These are phyloP conservation scores for Acrocalymma vagum DNA, from an alignment of 2,329 filamentous ascomycete species.

Conservation along the genomic window DNA sequence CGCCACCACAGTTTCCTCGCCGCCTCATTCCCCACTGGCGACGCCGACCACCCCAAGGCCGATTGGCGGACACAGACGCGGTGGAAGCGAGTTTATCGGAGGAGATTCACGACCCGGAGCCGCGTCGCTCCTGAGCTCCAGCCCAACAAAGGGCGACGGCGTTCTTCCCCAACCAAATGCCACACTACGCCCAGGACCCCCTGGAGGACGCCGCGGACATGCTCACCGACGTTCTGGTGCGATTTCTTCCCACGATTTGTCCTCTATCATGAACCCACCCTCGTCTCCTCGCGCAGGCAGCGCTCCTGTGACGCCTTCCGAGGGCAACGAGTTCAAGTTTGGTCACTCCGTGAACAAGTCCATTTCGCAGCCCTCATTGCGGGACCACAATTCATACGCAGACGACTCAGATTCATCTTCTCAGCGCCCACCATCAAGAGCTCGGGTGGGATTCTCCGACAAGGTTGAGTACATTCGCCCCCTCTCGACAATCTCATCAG, in stretches of 20 bases:
- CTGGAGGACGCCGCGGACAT: conserved; percentile 71
- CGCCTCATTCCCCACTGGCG: conserved; percentile 48
- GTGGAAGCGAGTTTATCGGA: conserved; percentile 87
- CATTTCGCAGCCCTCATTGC: conserved; percentile 49
- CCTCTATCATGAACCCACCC: conserved; percentile 70
- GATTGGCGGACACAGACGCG: conserved; percentile 71
- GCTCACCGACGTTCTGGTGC: conserved; percentile 82
- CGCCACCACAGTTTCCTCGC: conserved; percentile 38
- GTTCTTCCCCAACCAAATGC: conserved; percentile 64
- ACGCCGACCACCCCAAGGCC: conserved; percentile 59
- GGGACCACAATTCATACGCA: conserved; percentile 30
- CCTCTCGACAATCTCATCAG: conserved; percentile 83
- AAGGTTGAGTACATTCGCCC: conserved; percentile 85
- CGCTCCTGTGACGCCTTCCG: conserved; percentile 69
- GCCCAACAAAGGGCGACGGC: conserved; percentile 72
- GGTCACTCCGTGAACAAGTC: conserved; percentile 47
- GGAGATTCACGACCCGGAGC: conserved; percentile 65
- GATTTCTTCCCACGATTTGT: conserved; percentile 84
- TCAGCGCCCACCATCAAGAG: conserved; percentile 58
- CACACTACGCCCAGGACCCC: conserved; percentile 56
- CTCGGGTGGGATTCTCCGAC: conserved; percentile 84
- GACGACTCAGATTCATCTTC: conserved; percentile 41
- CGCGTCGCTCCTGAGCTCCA: conserved; percentile 71
- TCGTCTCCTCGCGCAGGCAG: conserved; percentile 66
- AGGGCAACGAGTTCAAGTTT: conserved; percentile 51